phyloP scores from a whole-genome alignment of 2,329 filamentous ascomycete species.

The Periconia sp. region DNA sequence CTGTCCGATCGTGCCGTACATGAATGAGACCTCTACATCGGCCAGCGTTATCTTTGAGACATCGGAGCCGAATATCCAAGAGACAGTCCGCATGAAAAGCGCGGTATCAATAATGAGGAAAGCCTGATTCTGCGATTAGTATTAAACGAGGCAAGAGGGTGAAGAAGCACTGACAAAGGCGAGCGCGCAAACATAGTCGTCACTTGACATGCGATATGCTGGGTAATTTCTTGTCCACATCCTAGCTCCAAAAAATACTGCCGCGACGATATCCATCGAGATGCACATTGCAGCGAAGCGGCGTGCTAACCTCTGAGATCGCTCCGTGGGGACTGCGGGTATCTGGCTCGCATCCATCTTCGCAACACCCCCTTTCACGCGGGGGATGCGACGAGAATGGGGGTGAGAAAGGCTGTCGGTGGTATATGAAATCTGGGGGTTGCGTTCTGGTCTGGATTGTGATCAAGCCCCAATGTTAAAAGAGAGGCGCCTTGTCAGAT shows the following conservation, averaged over 20 bases:
- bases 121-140: slow-evolving; percentile 4
- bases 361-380: too few species aligned
- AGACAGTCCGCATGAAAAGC: slow-evolving; percentile 18
- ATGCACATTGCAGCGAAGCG: slow-evolving; percentile 17
- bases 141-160: not conserved
- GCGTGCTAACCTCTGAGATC: too few species aligned
- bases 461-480: too few species aligned
- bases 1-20: slow-evolving; percentile 21
- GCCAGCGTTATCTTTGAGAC: slow-evolving; percentile 13
- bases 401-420: too few species aligned
- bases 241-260: slow-evolving; percentile 18
- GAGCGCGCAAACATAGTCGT: slow-evolving; percentile 21
- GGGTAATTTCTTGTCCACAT: slow-evolving; percentile 23
- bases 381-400: too few species aligned
- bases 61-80: slow-evolving; percentile 14
- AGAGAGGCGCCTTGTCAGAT: too few species aligned
- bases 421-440: too few species aligned
- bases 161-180: slow-evolving; percentile 18
- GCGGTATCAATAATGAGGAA: slow-evolving; percentile 18
- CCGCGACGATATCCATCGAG: slow-evolving; percentile 15
- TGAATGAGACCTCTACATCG: slow-evolving; percentile 13
- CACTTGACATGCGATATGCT: slow-evolving; percentile 17
- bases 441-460: too few species aligned
- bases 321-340: too few species aligned
- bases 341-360: too few species aligned